A percentile compares a stretch with the other conserved stretches of the same genome.
Evolutionary conservation across 345 rosid genomes (phyloP).

Genomic region (Hypericum androsaemum): DNA sequence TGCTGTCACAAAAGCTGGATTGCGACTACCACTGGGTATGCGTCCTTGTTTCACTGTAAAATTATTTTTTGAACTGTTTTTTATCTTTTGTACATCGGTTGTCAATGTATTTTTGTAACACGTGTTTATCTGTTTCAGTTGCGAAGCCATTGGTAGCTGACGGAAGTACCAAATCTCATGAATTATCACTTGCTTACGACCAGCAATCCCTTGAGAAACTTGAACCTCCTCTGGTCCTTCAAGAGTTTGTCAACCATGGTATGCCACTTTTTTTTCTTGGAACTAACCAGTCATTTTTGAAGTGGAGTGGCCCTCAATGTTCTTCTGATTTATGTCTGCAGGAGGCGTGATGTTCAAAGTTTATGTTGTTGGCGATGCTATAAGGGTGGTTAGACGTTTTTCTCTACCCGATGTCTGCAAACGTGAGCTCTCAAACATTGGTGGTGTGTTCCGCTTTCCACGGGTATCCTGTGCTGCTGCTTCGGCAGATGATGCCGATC

Average conservation of each 20-base stretch:
- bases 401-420: conserved; percentile 76
- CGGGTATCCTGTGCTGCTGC: conserved; percentile 64
- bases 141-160: conserved; percentile 71
- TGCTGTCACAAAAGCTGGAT: too few species aligned
- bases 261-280: conserved; percentile 9
- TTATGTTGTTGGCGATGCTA: conserved; percentile 74
- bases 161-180: conserved; percentile 78
- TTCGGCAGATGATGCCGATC: conserved; percentile 60
- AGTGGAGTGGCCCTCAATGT: not conserved
- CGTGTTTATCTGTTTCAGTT: conserved; percentile 33
- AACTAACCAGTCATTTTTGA: not conserved
- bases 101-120: too few species aligned
- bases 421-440: conserved; percentile 37
- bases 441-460: conserved; percentile 53
- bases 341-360: conserved; percentile 79
- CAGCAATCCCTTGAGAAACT: conserved; percentile 52
- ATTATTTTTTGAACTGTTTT: too few species aligned
- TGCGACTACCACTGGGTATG: too few species aligned
- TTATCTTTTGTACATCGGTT: too few species aligned
- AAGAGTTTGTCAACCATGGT: conserved; percentile 90
- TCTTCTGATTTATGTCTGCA: conserved; percentile 14
- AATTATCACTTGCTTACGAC: conserved; percentile 64
- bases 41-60: too few species aligned
- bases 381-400: conserved; percentile 71
- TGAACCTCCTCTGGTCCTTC: conserved; percentile 80